A percentile compares a stretch with the other conserved stretches of the same genome.
These are phyloP conservation scores for Gossypium arboreum DNA, from an alignment of 345 rosid genomes.

Conservation along the genomic window DNA sequence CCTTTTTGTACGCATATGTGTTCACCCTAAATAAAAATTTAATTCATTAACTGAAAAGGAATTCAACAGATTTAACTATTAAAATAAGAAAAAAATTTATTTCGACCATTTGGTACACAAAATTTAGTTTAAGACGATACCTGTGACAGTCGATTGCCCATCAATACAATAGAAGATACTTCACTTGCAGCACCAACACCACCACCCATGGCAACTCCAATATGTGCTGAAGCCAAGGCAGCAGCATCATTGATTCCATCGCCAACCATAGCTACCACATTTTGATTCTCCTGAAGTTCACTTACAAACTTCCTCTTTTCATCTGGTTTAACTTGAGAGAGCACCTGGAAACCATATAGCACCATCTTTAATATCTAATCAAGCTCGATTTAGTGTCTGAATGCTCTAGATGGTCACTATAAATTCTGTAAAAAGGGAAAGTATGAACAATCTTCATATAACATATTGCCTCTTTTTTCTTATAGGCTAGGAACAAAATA, in stretches of 20 bases:
- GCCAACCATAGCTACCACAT: constrained; percentile 91
- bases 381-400: neutral
- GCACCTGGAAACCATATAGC: constrained; percentile 46
- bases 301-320: constrained; percentile 69
- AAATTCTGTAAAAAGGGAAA: neutral
- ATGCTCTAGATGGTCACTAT: neutral
- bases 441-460: neutral
- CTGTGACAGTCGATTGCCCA: constrained; percentile 91
- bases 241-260: constrained; percentile 99
- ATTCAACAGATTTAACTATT: neutral
- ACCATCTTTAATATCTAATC: neutral
- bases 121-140: constrained; percentile 29
- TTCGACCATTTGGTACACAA: neutral
- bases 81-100: neutral
- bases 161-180: constrained; percentile 86
- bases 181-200: constrained; percentile 97
- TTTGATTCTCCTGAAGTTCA: constrained; percentile 65
- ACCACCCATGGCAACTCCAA: constrained; percentile 94
- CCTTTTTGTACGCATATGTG: neutral
- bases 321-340: constrained; percentile 79
- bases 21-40: neutral
- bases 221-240: constrained; percentile 83
- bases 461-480: neutral
- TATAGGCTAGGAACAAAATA: neutral
- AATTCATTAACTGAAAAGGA: neutral